phyloP scores from a whole-genome alignment of 2,329 filamentous ascomycete genomes.

The Huntiella savannae region DNA sequence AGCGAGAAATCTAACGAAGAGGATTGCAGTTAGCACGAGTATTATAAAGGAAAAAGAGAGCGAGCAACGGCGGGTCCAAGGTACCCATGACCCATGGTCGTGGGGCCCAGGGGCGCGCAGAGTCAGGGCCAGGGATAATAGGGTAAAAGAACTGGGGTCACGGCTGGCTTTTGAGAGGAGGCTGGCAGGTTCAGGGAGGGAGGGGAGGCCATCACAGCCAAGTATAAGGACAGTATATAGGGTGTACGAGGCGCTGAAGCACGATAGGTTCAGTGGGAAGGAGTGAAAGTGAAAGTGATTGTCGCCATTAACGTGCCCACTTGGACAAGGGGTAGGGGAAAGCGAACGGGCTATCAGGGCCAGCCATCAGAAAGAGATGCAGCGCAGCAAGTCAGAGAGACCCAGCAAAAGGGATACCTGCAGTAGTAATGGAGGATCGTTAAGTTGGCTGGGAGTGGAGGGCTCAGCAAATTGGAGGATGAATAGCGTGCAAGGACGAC shows the following conservation, averaged over 20 bases:
- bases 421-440: too few species aligned
- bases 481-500: too few species aligned
- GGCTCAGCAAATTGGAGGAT: too few species aligned
- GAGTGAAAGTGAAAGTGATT: background rate
- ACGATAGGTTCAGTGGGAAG: background rate
- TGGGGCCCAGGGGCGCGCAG: slow-evolving; percentile 5
- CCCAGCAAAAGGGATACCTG: too few species aligned
- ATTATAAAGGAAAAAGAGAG: slow-evolving; percentile 6
- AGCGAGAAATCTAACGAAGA: slow-evolving; percentile 9
- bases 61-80: slow-evolving; percentile 3
- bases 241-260: background rate
- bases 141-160: background rate
- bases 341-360: too few species aligned
- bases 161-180: slow-evolving; percentile 2
- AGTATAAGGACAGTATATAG: background rate
- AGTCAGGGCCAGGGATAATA: slow-evolving; percentile 4
- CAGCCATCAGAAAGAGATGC: too few species aligned
- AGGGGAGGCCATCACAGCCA: slow-evolving; percentile 7
- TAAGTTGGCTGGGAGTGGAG: too few species aligned
- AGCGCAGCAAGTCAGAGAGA: too few species aligned
- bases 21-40: slow-evolving; percentile 10
- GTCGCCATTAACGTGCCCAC: slow-evolving; percentile 1
- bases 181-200: slow-evolving; percentile 8
- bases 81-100: slow-evolving; percentile 2
- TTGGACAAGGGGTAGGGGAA: background rate